Base-by-base conservation (phyloP, 164 flowering plant genomes). In the Annona cherimola region DNA sequence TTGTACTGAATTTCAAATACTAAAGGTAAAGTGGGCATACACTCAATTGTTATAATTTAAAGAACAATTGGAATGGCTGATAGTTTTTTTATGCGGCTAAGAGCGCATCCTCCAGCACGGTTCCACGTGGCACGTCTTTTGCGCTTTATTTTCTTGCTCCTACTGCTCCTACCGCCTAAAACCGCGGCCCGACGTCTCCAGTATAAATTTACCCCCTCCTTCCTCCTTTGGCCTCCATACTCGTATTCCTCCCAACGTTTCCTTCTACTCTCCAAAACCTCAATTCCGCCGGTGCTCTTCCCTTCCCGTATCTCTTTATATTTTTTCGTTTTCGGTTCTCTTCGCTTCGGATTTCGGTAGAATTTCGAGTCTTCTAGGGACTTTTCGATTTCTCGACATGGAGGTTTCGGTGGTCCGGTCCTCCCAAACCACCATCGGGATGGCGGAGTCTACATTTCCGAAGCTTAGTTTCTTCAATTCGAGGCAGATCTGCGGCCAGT, bases 371-470 rank as follows among this genome's bases (percentile, higher is more conserved):
- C 67, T 42, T 64, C 42, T 35, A 4, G 20, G 65, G 9, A 12
- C 3, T 64, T 64, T 42, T 5, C 20, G 4, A 3, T 18, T 71
- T 35, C 26, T 59, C 4, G 61, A 60, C 3, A 89, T 89, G 91
- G 90, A 86, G 85, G 83, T 83, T 50, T 83, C 86, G n/a, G 73
- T 87, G 71, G 79, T 87, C n/a, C 81, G 86, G 7, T 79, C 73
- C 44, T 82, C 89, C 66, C 87, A 83, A 64, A 74, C 81, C 39
- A 78, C 69, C 71, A 50, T 78, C 26, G 67, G 46, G 18, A 79
- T 61, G 42, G 67, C 69, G 5, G 84, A 77, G 16, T 46, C 71
- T 2, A 68, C 68, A 20, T 62, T 50, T 71, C 71, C 78, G 57
- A 81, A 81, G 54, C 74, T 77, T 0, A 81, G 82, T 54, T 73